Conservation (phyloP, 257 asterid species). For the Capsicum chinense region DNA sequence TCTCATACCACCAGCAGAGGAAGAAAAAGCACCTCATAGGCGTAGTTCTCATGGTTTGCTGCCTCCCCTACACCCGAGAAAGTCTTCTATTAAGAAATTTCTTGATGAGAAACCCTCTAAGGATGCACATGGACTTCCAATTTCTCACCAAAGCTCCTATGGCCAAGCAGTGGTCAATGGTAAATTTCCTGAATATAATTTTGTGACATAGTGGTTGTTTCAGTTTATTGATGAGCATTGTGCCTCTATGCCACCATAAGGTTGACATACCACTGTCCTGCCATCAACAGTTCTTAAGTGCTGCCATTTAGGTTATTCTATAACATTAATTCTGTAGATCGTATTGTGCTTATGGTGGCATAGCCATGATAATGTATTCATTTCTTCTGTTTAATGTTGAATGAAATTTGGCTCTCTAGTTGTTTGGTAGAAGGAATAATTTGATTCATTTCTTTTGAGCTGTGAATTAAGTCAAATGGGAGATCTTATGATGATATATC, state of each 20-base stretch:
- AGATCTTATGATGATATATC: background rate
- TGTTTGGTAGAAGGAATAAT: background rate
- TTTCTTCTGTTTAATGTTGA: slow-evolving; percentile 1
- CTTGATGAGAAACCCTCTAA: slow-evolving; percentile 55
- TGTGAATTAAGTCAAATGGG: background rate
- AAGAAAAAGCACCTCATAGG: slow-evolving; percentile 53
- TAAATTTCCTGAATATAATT: slow-evolving; percentile 32
- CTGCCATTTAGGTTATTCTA: slow-evolving; percentile 7
- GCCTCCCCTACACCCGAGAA: slow-evolving; percentile 67
- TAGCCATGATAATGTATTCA: background rate
- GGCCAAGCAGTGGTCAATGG: slow-evolving; percentile 90
- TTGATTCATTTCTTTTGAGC: background rate
- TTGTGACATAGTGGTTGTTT: background rate
- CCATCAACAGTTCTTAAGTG: background rate
- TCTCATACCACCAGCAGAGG: slow-evolving; percentile 59
- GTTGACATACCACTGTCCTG: slow-evolving; percentile 1
- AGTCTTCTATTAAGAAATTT: slow-evolving; percentile 51
- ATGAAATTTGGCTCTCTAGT: slow-evolving; percentile 12
- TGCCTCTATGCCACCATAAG: slow-evolving; percentile 21
- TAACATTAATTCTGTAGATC: background rate
- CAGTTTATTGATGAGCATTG: background rate
- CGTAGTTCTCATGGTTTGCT: slow-evolving; percentile 69
- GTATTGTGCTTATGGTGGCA: slow-evolving; percentile 20
- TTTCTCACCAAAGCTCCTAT: slow-evolving; percentile 66
- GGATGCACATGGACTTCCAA: slow-evolving; percentile 65